Base-by-base conservation (phyloP, 2,329 filamentous ascomycete genomes). In the Colletotrichum euphorbiae region DNA sequence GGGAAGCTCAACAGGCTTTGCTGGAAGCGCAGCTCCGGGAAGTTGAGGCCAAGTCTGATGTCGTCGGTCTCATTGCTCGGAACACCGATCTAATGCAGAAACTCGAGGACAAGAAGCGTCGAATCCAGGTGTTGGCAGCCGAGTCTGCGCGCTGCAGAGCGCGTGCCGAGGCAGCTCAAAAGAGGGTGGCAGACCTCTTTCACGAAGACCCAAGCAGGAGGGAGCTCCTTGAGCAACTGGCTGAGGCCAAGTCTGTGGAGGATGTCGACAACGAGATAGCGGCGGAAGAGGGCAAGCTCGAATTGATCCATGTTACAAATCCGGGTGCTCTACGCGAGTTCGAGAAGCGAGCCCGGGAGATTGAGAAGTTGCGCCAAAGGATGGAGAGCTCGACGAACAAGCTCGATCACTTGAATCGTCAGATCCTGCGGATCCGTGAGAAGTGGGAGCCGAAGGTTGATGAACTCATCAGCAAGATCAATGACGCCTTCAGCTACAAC, bases 391-490 rank as follows among this genome's bases (percentile, higher is more conserved):
- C 87, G 46, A 83, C 85, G 33, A 77, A 76, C 5, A 84, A 86
- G 60, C 81, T 96, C 9, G 84, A 84, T 2, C 79, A 83, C 3
- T 79, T 91, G 15, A 82, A 83, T 15, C 75, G 77, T 12, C 83
- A 87, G 52, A 95, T 97, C 69, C 78, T 82, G 0, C 84, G 89
- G 42, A 80, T 97, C 62, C 90, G 91, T 73, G 82, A 82, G 15
- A 83, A 87, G 70, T 99, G 94, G 93, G 96, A 98, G 78, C 94
- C 94, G 1, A 82, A 87, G 73, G 85, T 99, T 2, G 94, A 98
- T 72, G 84, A 83, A 21, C 85, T 99, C 3, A 86, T 98, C 45
- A 82, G 82, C 19, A 89, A 90, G 75, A 98, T 99, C 80, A 97
- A 93, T 76, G 89, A 93, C 55, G 94, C 94, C 0, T 99, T 99